A percentile compares a stretch with the other conserved stretches of the same genome.
Evolutionary conservation across 176 grass and related monocot genomes (phyloP).

Genomic region (Pharus latifolius): DNA sequence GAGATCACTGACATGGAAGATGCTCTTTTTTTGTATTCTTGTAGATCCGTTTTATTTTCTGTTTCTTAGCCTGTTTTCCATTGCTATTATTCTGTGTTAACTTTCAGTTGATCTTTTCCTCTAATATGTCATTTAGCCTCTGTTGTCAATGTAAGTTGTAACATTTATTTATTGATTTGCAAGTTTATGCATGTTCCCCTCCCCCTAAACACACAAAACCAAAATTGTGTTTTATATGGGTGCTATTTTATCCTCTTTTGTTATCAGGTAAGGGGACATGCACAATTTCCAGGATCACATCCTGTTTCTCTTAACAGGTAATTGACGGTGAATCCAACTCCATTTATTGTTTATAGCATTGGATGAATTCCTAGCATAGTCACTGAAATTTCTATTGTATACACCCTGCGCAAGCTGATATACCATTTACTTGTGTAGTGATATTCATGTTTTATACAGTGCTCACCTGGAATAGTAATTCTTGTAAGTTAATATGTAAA

Average conservation of each 20-base stretch:
- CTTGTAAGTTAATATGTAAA: background rate
- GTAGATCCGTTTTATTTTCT: background rate
- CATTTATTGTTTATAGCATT: background rate
- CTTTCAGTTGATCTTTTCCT: background rate
- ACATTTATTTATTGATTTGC: no score
- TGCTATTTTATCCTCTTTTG: background rate
- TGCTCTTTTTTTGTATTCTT: no score
- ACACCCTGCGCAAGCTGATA: background rate
- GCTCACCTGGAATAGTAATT: background rate
- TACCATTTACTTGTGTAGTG: background rate
- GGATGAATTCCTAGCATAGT: background rate
- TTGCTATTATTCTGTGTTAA: background rate
- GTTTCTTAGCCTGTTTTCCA: background rate
- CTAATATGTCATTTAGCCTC: background rate
- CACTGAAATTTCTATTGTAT: background rate
- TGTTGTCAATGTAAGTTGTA: no score
- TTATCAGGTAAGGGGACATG: conserved; percentile 57
- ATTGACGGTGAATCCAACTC: background rate
- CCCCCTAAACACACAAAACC: no score
- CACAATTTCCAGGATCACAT: conserved; percentile 97
- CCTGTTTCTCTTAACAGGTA: conserved; percentile 98
- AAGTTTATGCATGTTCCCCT: background rate
- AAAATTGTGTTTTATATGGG: background rate
- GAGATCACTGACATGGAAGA: no score
- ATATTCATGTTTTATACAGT: background rate